These are phyloP conservation scores for Melaleuca quinquenervia DNA, from an alignment of 345 rosid species.

Conservation along the genomic window DNA sequence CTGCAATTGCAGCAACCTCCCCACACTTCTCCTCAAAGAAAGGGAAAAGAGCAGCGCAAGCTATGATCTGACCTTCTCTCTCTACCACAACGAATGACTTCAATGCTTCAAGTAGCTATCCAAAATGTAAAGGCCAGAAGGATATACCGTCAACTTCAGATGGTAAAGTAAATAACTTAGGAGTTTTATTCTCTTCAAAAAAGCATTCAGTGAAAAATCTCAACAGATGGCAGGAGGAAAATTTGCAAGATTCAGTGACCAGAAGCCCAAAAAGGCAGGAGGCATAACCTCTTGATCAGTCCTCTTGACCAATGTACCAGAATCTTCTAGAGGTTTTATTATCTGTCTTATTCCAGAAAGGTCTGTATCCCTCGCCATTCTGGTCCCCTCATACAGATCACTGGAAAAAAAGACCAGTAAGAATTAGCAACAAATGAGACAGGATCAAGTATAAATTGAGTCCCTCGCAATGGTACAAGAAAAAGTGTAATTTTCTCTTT, in stretches of 20 bases:
- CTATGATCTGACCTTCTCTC: slow-evolving; percentile 88
- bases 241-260: not conserved
- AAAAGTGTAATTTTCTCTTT: not conserved
- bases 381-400: slow-evolving; percentile 88
- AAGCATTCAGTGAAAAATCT: not conserved
- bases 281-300: slow-evolving; percentile 66
- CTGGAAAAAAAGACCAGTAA: slow-evolving; percentile 15
- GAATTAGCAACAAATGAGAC: not conserved
- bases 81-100: slow-evolving; percentile 66
- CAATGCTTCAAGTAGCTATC: slow-evolving; percentile 56
- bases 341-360: slow-evolving; percentile 64
- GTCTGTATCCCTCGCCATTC: slow-evolving; percentile 65
- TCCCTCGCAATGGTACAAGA: not conserved
- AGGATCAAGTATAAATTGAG: not conserved
- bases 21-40: slow-evolving; percentile 75
- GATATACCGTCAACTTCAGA: not conserved
- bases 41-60: slow-evolving; percentile 90
- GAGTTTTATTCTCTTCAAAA: not conserved
- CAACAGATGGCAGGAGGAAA: not conserved
- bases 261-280: not conserved
- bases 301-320: slow-evolving; percentile 57
- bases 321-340: slow-evolving; percentile 62
- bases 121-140: not conserved
- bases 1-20: slow-evolving; percentile 91
- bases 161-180: not conserved